Evolutionary conservation across 2,329 filamentous ascomycete species (phyloP).

Genomic region (Aschersonia sp.): DNA sequence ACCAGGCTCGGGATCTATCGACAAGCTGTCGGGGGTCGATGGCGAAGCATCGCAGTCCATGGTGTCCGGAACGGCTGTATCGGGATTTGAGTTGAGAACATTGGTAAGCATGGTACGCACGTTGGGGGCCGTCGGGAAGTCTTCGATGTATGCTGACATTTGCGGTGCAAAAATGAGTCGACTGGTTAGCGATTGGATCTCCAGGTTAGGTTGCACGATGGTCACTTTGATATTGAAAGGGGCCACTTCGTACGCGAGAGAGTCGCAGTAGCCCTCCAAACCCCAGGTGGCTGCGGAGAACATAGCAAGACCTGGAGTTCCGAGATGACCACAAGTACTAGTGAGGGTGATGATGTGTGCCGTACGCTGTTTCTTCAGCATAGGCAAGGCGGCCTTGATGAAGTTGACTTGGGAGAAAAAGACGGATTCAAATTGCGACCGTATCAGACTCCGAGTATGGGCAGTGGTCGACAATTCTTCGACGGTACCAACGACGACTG

Average conservation of each 20-base stretch:
- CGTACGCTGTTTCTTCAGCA: slow-evolving; percentile 63
- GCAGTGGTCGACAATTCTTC: slow-evolving; percentile 71
- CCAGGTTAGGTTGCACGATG: slow-evolving; percentile 89
- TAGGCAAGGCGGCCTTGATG: slow-evolving; percentile 75
- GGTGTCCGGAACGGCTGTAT: slow-evolving; percentile 32
- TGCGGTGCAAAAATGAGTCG: slow-evolving; percentile 73
- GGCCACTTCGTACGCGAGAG: slow-evolving; percentile 86
- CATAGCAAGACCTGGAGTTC: slow-evolving; percentile 79
- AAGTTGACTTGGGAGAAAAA: slow-evolving; percentile 96
- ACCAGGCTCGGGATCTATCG: slow-evolving; percentile 17
- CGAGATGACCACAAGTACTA: slow-evolving; percentile 82
- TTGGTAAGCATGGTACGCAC: slow-evolving; percentile 72
- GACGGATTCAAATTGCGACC: slow-evolving; percentile 85
- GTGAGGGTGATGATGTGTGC: slow-evolving; percentile 87
- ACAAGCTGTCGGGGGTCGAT: slow-evolving; percentile 15
- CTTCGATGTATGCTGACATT: slow-evolving; percentile 37
- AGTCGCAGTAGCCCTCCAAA: slow-evolving; percentile 90
- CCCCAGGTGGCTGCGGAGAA: slow-evolving; percentile 92
- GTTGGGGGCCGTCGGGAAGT: slow-evolving; percentile 49
- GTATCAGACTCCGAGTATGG: slow-evolving; percentile 62
- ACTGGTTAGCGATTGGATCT: slow-evolving; percentile 78
- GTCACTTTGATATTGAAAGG: slow-evolving; percentile 96
- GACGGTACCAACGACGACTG: slow-evolving; percentile 76
- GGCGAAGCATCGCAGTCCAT: slow-evolving; percentile 13
- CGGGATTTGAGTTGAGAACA: slow-evolving; percentile 63